A percentile compares a stretch with the other conserved stretches of the same genome.
Conservation (phyloP, 2,329 filamentous ascomycete species). For the Myriangium duriaei region DNA sequence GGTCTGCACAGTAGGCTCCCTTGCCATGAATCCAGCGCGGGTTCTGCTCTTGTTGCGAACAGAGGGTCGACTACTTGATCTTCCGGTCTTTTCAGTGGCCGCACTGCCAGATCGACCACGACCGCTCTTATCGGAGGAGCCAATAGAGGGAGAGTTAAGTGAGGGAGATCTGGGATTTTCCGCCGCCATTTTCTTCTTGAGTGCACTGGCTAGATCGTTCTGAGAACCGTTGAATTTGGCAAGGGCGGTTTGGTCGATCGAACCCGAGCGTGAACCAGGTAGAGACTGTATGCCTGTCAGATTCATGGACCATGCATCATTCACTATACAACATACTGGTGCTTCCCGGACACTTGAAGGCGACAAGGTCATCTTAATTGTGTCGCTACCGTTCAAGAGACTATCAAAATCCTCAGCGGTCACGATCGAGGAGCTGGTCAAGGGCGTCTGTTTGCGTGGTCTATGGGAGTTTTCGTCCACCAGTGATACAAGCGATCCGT, state of each 20-base stretch:
- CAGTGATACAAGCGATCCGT: constrained; percentile 7
- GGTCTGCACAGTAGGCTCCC: constrained; percentile 58
- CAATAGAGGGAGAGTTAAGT: constrained; percentile 1
- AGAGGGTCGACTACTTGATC: constrained; percentile 21
- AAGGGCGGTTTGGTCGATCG: constrained; percentile 4
- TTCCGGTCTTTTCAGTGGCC: constrained; percentile 12
- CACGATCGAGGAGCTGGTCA: constrained; percentile 10
- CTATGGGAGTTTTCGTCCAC: constrained; percentile 8
- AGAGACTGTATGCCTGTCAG: constrained; percentile 4
- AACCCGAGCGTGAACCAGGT: constrained; percentile 5
- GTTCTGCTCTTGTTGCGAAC: constrained; percentile 21
- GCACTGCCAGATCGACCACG: constrained; percentile 5
- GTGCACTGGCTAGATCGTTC: background rate
- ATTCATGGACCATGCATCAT: background rate
- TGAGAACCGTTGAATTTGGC: constrained; percentile 2
- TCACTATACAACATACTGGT: constrained; percentile 25
- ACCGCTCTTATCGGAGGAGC: constrained; percentile 13
- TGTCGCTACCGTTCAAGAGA: constrained; percentile 34
- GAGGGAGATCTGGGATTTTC: background rate
- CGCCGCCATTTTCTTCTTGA: background rate
- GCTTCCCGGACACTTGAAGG: constrained; percentile 34
- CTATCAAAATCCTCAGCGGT: constrained; percentile 33
- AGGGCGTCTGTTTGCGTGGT: constrained; percentile 2
- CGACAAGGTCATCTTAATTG: constrained; percentile 38
- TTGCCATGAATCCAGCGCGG: constrained; percentile 35